phyloP scores from a whole-genome alignment of 139 green algal genomes.

The Tetradesmus obliquus region DNA sequence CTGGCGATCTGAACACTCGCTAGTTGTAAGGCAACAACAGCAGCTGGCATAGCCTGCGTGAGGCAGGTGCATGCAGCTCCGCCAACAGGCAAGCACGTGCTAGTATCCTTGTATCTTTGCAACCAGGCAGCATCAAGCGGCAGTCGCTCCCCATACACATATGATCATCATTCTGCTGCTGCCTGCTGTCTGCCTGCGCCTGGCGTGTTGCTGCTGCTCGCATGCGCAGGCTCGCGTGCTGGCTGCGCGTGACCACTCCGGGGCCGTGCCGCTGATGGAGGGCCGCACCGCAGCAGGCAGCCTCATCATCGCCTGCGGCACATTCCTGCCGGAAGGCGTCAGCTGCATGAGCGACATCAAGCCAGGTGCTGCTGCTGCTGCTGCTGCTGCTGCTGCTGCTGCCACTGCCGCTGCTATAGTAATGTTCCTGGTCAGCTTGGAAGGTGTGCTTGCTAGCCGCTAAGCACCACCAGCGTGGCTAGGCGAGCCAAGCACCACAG shows the following conservation, averaged over 20 bases:
- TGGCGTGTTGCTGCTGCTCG: background rate
- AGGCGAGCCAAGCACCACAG: no score
- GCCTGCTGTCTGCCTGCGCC: background rate
- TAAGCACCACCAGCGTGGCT: no score
- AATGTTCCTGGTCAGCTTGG: no score
- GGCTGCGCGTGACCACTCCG: slow-evolving; percentile 59
- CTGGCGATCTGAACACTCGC: background rate
- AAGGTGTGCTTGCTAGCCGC: no score
- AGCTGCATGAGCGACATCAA: slow-evolving; percentile 54
- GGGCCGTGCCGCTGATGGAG: slow-evolving; percentile 53
- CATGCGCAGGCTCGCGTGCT: slow-evolving; percentile 57
- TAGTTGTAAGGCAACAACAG: background rate
- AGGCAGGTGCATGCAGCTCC: background rate
- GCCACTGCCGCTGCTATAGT: background rate
- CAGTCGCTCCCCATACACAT: background rate
- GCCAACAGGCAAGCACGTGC: background rate
- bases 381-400: background rate
- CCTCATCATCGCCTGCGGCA: slow-evolving; percentile 55
- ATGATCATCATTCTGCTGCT: background rate
- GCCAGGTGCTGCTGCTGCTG: slow-evolving; percentile 43
- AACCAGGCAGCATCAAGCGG: background rate
- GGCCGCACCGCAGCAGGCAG: slow-evolving; percentile 49
- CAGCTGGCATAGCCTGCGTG: no score
- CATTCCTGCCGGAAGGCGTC: slow-evolving; percentile 46
- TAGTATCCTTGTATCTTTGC: background rate